Conservation (phyloP, 1,284 basidiomycete species). For the Hemileia vastatrix region DNA sequence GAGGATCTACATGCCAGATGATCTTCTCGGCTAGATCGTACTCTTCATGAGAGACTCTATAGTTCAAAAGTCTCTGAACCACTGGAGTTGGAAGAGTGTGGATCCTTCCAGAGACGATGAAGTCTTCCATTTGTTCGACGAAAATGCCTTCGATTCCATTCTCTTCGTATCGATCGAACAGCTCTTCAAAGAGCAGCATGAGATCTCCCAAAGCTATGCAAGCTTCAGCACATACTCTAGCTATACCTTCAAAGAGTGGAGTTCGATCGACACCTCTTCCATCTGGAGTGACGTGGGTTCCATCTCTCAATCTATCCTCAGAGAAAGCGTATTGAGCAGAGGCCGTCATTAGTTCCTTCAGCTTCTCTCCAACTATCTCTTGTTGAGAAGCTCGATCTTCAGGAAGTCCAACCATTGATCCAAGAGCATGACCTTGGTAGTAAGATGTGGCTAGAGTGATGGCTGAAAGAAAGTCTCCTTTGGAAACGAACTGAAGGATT, state of each 20-base stretch:
- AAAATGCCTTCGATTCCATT: slow-evolving; percentile 76
- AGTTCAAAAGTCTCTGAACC: slow-evolving; percentile 68
- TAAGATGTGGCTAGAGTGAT: slow-evolving; percentile 77
- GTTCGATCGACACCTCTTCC: slow-evolving; percentile 86
- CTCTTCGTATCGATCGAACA: slow-evolving; percentile 79
- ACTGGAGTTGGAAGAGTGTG: slow-evolving; percentile 66
- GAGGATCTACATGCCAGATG: slow-evolving; percentile 91
- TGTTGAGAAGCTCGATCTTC: slow-evolving; percentile 54
- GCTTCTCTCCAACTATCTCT: slow-evolving; percentile 61
- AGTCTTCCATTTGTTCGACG: slow-evolving; percentile 68
- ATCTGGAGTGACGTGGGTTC: slow-evolving; percentile 69
- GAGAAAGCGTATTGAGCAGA: slow-evolving; percentile 85
- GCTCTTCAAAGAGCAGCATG: slow-evolving; percentile 80
- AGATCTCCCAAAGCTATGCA: slow-evolving; percentile 69
- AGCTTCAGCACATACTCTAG: slow-evolving; percentile 69
- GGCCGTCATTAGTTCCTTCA: slow-evolving; percentile 72
- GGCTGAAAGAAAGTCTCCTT: slow-evolving; percentile 77
- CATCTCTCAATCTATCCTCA: slow-evolving; percentile 81
- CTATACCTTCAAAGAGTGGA: slow-evolving; percentile 77
- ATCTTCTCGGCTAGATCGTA: slow-evolving; percentile 71
- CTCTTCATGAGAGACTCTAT: slow-evolving; percentile 63
- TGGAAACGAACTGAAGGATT: slow-evolving; percentile 69
- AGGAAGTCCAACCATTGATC: slow-evolving; percentile 79
- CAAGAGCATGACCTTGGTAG: slow-evolving; percentile 66
- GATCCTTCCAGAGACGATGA: slow-evolving; percentile 66